Evolutionary conservation across 2,329 filamentous ascomycete species (phyloP).

Genomic region (Diaporthe nobilis): DNA sequence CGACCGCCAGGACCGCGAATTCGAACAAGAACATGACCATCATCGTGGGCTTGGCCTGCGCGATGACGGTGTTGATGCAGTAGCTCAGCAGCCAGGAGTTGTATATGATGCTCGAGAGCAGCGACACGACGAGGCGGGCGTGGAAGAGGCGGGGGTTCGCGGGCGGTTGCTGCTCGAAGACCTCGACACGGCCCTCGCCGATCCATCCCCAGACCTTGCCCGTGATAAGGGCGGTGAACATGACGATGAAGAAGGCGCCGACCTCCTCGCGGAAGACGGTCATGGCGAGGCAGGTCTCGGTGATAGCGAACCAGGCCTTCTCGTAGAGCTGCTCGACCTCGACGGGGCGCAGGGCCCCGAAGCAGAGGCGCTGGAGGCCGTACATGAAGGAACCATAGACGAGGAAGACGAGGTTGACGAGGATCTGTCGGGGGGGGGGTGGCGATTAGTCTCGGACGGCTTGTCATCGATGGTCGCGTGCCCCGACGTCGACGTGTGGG

Average conservation of each 20-base stretch:
- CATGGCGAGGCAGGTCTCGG: conserved; percentile 97
- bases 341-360: conserved; percentile 89
- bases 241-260: conserved; percentile 93
- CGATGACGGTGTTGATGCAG: conserved; percentile 84
- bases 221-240: conserved; percentile 93
- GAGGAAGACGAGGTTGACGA: conserved; percentile 91
- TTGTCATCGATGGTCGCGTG: conserved; percentile 15
- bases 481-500: neutral
- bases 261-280: conserved; percentile 97
- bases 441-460: neutral
- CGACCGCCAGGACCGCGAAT: conserved; percentile 88
- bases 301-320: conserved; percentile 97
- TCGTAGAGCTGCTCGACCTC: conserved; percentile 98
- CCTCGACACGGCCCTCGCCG: conserved; percentile 92
- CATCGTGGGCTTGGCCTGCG: conserved; percentile 94
- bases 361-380: conserved; percentile 89
- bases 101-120: conserved; percentile 84
- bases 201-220: conserved; percentile 99
- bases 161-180: conserved; percentile 94
- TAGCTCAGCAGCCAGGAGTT: conserved; percentile 86
- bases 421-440: conserved; percentile 69
- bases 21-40: conserved; percentile 99
- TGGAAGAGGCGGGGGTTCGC: conserved; percentile 92
- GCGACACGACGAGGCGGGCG: conserved; percentile 81
- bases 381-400: conserved; percentile 86